Conservation (phyloP, 2,329 filamentous ascomycete genomes). For the Moelleriella libera region DNA sequence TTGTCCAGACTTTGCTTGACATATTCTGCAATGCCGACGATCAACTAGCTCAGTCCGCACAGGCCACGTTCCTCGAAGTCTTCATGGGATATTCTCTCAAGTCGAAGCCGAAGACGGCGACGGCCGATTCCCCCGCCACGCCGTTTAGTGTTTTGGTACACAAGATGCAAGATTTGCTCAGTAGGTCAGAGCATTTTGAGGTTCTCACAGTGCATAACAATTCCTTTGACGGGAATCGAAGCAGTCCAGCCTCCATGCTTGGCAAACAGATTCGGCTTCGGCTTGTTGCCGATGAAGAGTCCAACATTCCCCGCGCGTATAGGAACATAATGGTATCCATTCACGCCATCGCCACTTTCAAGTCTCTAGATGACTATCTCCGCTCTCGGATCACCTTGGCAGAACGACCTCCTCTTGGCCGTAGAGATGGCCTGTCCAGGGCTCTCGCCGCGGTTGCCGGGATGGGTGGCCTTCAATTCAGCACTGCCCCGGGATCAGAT, state of each 20-base stretch:
- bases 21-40: slow-evolving; percentile 65
- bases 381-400: slow-evolving; percentile 74
- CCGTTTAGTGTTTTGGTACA: slow-evolving; percentile 83
- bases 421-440: slow-evolving; percentile 51
- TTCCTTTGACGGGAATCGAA: slow-evolving; percentile 76
- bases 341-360: slow-evolving; percentile 95
- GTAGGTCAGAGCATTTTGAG: slow-evolving; percentile 94
- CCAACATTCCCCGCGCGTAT: slow-evolving; percentile 76
- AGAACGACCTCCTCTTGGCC: slow-evolving; percentile 48
- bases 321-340: slow-evolving; percentile 97
- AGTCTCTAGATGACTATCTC: slow-evolving; percentile 88
- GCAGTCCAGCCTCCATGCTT: slow-evolving; percentile 87
- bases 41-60: slow-evolving; percentile 48
- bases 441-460: slow-evolving; percentile 67
- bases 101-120: slow-evolving; percentile 49
- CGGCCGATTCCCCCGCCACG: slow-evolving; percentile 57
- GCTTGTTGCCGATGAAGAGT: slow-evolving; percentile 77
- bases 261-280: slow-evolving; percentile 89
- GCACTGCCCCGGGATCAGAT: slow-evolving; percentile 26
- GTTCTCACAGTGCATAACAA: slow-evolving; percentile 93
- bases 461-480: slow-evolving; percentile 46
- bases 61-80: slow-evolving; percentile 73
- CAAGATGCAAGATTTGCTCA: slow-evolving; percentile 91
- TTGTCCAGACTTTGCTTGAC: slow-evolving; percentile 71
- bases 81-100: slow-evolving; percentile 73